These are phyloP conservation scores for Colletotrichum chlorophyti DNA, from an alignment of 2,329 filamentous ascomycete species.

Conservation along the genomic window DNA sequence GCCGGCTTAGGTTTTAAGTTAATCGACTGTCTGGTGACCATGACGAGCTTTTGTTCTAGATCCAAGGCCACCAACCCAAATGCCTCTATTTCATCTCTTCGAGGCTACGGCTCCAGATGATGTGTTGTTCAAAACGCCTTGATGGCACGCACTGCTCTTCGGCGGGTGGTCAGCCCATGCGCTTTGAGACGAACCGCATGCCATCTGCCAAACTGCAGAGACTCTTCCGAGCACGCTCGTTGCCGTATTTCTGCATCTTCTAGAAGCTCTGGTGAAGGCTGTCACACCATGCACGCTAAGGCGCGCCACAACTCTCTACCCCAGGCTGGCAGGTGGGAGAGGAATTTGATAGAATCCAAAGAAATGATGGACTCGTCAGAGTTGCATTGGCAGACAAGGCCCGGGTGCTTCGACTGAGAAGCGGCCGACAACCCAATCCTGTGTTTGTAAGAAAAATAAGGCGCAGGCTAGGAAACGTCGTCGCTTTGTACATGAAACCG, in stretches of 20 bases:
- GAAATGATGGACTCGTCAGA: too few species aligned
- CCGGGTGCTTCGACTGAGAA: too few species aligned
- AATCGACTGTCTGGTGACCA: too few species aligned
- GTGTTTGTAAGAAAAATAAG: too few species aligned
- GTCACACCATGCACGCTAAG: constrained; percentile 1
- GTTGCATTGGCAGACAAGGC: too few species aligned
- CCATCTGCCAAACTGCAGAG: not conserved
- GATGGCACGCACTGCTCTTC: constrained; percentile 4
- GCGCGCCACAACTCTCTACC: not conserved
- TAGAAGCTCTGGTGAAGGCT: constrained; percentile 7
- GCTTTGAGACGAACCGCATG: constrained; percentile 4
- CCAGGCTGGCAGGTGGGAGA: not conserved
- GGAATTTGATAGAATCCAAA: too few species aligned
- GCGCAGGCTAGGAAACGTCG: too few species aligned
- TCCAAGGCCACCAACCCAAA: not conserved
- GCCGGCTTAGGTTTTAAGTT: too few species aligned
- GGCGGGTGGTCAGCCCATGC: too few species aligned
- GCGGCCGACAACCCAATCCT: too few species aligned
- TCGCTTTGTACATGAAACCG: too few species aligned
- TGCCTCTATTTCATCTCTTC: not conserved
- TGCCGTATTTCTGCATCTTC: constrained; percentile 14
- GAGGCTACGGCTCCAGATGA: not conserved
- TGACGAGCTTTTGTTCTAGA: not conserved
- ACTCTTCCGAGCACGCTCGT: not conserved
- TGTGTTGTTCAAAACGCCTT: not conserved